Conservation (phyloP, 2,329 filamentous ascomycete species). For the Aspergillus intermedius region DNA sequence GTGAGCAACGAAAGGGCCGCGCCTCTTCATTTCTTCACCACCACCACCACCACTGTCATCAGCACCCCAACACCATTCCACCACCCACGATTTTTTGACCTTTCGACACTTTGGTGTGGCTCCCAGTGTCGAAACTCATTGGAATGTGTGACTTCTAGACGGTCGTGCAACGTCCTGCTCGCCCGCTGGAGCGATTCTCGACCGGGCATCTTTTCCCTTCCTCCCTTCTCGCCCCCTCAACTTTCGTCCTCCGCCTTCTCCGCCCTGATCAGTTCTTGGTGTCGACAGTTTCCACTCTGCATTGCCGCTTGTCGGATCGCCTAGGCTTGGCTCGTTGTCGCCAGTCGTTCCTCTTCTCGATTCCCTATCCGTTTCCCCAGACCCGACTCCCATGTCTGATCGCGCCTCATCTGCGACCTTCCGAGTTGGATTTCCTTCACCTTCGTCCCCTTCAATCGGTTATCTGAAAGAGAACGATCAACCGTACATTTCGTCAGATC, state of each 20-base stretch:
- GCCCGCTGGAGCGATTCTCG: constrained; percentile 29
- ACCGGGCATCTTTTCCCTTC: constrained; percentile 10
- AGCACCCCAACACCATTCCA: constrained; percentile 11
- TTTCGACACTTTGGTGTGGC: constrained; percentile 9
- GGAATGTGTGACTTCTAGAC: constrained; percentile 30
- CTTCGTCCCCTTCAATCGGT: constrained; percentile 36
- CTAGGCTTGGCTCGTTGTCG: constrained; percentile 7
- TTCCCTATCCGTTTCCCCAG: constrained; percentile 7
- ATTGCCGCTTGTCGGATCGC: neutral
- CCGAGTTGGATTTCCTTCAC: constrained; percentile 36
- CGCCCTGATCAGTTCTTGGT: constrained; percentile 6
- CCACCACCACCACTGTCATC: constrained; percentile 11
- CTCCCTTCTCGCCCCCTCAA: constrained; percentile 11
- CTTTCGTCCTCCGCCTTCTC: constrained; percentile 11
- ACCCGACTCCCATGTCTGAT: constrained; percentile 32
- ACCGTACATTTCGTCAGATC: constrained; percentile 24
- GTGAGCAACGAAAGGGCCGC: constrained; percentile 16
- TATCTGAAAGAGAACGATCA: constrained; percentile 31
- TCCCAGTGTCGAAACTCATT: constrained; percentile 11
- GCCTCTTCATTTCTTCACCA: constrained; percentile 1
- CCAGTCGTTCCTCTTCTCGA: neutral
- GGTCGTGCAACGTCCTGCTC: constrained; percentile 28
- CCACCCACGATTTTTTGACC: constrained; percentile 8
- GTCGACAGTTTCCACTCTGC: neutral
- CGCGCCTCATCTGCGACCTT: constrained; percentile 27